Base-by-base conservation (phyloP, 495 filamentous ascomycete species). In the Choiromyces venosus region DNA sequence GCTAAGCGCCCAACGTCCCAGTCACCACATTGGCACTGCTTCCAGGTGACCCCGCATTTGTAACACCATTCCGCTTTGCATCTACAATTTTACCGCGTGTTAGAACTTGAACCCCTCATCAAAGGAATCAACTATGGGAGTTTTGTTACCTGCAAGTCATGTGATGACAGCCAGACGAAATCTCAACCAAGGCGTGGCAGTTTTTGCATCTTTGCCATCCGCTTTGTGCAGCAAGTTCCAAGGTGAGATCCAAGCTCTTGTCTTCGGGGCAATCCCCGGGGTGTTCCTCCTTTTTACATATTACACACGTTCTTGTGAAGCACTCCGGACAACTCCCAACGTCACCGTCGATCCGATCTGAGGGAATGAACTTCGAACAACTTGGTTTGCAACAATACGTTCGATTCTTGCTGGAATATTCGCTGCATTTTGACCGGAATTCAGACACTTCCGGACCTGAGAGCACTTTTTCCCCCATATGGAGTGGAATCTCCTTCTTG, bases 91-190 rank as follows among this genome's bases (percentile, higher is more conserved):
- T 12, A 29, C 10, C 25, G 10, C 52, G 10, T 16, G 10, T 61
- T 5, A 19, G 29, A 35, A 36, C 29, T 29, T 8, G 42, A 37
- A 67, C 36, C 25, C 39, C 25, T 6, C 69, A 66, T 42, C n/a
- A 38, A 67, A 35, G 33, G 33, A 38, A 67, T 8, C 38, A 19
- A 29, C 2, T 2, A 38, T 21, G 16, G 16, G 29, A 25, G 38
- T 12, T 7, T 46, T 29, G 9, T 69, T 39, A 79, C 75, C 77
- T 75, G 76, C 79, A 85, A 71, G 73, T 78, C 73, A 86, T 86
- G 73, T 86, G 85, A 72, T 86, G 83, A 74, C 85, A 86, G 36
- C 85, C 85, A 18, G 77, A 52, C 19, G 81, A 33, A 33, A 83
- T 76, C 76, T 85, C 83, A 56, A 87, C 81, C 18, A 86, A 56